phyloP scores from a whole-genome alignment of 768 basidiomycete genomes.

The Xanthoconium purpureum region DNA sequence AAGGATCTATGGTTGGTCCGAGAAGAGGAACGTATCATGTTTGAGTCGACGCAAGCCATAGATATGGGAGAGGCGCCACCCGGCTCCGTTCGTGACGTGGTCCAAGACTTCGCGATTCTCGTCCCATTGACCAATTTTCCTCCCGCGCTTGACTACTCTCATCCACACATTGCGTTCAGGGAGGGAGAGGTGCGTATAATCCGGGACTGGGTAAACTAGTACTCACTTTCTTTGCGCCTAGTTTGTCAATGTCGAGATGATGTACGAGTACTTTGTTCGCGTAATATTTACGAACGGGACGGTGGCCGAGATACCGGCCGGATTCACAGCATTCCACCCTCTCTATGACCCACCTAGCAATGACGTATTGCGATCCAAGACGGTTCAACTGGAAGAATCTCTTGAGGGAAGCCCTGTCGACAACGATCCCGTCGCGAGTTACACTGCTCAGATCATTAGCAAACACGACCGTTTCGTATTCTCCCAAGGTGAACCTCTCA shows the following conservation, averaged over 20 bases:
- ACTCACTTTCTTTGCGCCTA: not conserved
- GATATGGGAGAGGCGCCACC: not conserved
- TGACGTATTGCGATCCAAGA: not conserved
- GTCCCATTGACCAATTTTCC: constrained; percentile 18
- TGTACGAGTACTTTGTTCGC: not conserved
- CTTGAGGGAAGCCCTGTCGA: not conserved
- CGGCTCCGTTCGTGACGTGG: not conserved
- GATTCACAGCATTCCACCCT: constrained; percentile 4
- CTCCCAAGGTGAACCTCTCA: not conserved
- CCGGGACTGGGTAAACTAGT: not conserved
- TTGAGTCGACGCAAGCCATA: constrained; percentile 6
- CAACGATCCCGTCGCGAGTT: not conserved
- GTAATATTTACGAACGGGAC: not conserved
- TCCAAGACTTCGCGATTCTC: constrained; percentile 8
- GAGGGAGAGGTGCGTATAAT: not conserved
- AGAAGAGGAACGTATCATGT: constrained; percentile 16
- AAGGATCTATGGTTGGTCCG: constrained; percentile 7
- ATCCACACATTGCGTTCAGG: not conserved
- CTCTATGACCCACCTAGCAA: not conserved
- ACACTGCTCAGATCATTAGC: not conserved
- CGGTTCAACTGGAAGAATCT: not conserved
- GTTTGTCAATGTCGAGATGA: not conserved
- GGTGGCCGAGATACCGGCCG: not conserved
- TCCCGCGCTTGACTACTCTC: constrained; percentile 3
- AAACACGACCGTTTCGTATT: not conserved